These are phyloP conservation scores for Chrysanthemum seticuspe DNA, from an alignment of 129 eudicot species.

Conservation along the genomic window DNA sequence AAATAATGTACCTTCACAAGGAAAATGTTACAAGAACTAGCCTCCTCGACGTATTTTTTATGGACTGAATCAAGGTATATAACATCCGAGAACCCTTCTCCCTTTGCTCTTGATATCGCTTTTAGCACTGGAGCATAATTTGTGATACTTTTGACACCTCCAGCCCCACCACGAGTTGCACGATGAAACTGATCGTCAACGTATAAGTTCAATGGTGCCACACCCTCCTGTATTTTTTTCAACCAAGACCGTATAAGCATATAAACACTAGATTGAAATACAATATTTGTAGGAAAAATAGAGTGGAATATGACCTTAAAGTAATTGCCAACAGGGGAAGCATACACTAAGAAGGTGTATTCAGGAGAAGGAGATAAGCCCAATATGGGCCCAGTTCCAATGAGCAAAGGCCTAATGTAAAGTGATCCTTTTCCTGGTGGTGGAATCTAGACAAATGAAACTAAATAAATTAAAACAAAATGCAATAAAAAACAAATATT, in stretches of 20 bases:
- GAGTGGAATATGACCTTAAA: slow-evolving; percentile 57
- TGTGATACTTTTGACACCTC: slow-evolving; percentile 83
- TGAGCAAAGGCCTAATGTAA: slow-evolving; percentile 84
- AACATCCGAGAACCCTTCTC: slow-evolving; percentile 83
- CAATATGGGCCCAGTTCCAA: slow-evolving; percentile 78
- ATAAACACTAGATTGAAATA: neutral
- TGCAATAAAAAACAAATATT: neutral
- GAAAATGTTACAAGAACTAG: slow-evolving; percentile 75
- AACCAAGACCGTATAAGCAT: neutral
- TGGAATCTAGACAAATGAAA: slow-evolving; percentile 52
- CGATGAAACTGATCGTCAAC: slow-evolving; percentile 69
- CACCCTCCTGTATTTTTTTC: slow-evolving; percentile 51
- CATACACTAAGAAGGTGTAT: slow-evolving; percentile 79
- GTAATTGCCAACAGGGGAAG: slow-evolving; percentile 87
- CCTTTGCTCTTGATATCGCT: slow-evolving; percentile 58
- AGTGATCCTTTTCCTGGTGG: slow-evolving; percentile 90
- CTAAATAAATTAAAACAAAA: neutral
- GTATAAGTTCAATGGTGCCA: slow-evolving; percentile 58
- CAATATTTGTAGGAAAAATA: neutral
- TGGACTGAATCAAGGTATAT: slow-evolving; percentile 69
- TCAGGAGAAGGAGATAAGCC: slow-evolving; percentile 88
- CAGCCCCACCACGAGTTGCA: slow-evolving; percentile 81
- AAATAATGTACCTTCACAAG: slow-evolving; percentile 61
- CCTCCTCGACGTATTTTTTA: slow-evolving; percentile 81
- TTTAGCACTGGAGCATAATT: slow-evolving; percentile 88